Evolutionary conservation across 345 rosid genomes (phyloP).

Genomic region (Aquilaria sinensis): DNA sequence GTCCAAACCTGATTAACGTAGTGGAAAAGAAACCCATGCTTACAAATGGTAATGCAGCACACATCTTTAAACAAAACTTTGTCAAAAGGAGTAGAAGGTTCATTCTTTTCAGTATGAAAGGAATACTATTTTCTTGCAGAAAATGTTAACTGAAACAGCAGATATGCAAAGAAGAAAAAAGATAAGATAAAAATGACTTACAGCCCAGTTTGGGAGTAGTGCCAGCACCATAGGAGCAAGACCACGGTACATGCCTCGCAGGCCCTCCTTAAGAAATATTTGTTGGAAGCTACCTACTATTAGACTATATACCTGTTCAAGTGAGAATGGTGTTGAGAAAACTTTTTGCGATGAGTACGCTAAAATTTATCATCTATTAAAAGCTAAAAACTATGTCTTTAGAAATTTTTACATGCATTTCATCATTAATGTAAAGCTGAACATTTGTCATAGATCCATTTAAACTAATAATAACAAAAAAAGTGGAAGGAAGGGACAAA

Average conservation of each 20-base stretch:
- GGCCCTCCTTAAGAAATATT: slow-evolving; percentile 63
- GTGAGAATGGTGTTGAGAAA: not conserved
- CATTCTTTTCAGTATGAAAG: not conserved
- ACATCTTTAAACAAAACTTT: not conserved
- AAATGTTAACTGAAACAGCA: no score
- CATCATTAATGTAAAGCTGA: no score
- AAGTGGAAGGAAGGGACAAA: no score
- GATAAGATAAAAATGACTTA: slow-evolving; percentile 17
- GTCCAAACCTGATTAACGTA: no score
- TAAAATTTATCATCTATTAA: no score
- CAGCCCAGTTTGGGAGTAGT: slow-evolving; percentile 91
- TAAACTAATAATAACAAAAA: no score
- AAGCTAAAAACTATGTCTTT: no score
- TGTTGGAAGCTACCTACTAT: slow-evolving; percentile 72
- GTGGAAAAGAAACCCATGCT: no score
- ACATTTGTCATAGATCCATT: no score
- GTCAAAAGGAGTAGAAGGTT: not conserved
- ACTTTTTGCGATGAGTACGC: no score
- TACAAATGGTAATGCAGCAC: not conserved
- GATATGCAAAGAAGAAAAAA: not conserved
- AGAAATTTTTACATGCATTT: no score
- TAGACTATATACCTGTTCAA: slow-evolving; percentile 53
- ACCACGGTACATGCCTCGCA: slow-evolving; percentile 78
- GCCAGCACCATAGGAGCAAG: slow-evolving; percentile 76
- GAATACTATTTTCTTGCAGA: no score